Evolutionary conservation across 2,329 filamentous ascomycete species (phyloP).

Genomic region (Amylocarpus encephaloides): DNA sequence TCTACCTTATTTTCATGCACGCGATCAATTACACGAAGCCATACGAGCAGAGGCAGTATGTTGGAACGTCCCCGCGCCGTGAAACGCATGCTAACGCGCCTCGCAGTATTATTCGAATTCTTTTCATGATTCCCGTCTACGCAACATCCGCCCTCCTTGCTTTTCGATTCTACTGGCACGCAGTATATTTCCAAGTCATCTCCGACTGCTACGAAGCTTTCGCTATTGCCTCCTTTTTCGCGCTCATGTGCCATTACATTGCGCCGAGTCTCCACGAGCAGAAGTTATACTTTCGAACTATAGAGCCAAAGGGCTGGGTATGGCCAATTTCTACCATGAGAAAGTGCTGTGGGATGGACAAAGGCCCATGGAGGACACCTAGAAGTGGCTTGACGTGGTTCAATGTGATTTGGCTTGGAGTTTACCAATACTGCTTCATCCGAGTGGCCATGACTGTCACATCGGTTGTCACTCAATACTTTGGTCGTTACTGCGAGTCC

Average conservation of each 20-base stretch:
- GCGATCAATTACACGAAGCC: slow-evolving; percentile 55
- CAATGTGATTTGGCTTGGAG: slow-evolving; percentile 75
- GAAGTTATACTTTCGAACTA: slow-evolving; percentile 70
- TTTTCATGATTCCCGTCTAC: slow-evolving; percentile 84
- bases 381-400: slow-evolving; percentile 83
- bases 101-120: slow-evolving; percentile 72
- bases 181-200: slow-evolving; percentile 74
- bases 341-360: slow-evolving; percentile 62
- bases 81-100: slow-evolving; percentile 1
- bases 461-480: slow-evolving; percentile 65
- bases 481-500: slow-evolving; percentile 68
- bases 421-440: slow-evolving; percentile 84
- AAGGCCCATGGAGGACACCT: slow-evolving; percentile 67
- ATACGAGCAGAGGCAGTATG: slow-evolving; percentile 50
- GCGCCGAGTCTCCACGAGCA: slow-evolving; percentile 72
- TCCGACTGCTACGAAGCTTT: slow-evolving; percentile 87
- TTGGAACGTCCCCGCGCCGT: background rate
- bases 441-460: slow-evolving; percentile 74
- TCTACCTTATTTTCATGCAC: slow-evolving; percentile 54
- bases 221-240: slow-evolving; percentile 81
- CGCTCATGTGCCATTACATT: slow-evolving; percentile 73
- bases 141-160: slow-evolving; percentile 67
- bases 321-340: slow-evolving; percentile 64
- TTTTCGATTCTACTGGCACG: slow-evolving; percentile 67
- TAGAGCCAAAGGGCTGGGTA: slow-evolving; percentile 68